These are phyloP conservation scores for Oleoguttula mirabilis DNA, from an alignment of 495 filamentous ascomycete species.

Conservation along the genomic window DNA sequence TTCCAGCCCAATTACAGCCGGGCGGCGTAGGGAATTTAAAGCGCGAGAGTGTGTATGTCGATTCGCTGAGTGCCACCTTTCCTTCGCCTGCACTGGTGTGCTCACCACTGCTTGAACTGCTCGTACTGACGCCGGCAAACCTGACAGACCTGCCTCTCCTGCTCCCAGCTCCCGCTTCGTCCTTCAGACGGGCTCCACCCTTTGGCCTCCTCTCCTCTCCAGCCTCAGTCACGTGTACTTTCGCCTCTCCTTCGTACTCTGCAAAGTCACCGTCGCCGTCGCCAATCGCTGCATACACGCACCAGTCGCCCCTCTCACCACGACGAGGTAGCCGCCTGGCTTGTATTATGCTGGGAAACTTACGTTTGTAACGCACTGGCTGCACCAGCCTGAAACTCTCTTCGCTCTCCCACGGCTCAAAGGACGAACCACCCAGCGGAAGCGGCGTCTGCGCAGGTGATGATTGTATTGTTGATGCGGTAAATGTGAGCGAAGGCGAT, in stretches of 20 bases:
- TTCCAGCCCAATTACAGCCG: conserved; percentile 7
- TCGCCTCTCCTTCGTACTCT: neutral
- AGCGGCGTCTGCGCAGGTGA: conserved; percentile 7
- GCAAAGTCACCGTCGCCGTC: conserved; percentile 3
- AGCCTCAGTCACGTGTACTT: neutral
- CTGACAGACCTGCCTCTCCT: conserved; percentile 8
- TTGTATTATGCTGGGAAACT: conserved; percentile 11
- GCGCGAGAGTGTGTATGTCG: conserved; percentile 14
- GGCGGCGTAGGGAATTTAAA: conserved; percentile 19
- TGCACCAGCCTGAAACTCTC: neutral
- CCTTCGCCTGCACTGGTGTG: conserved; percentile 2
- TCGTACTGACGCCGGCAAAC: conserved; percentile 6
- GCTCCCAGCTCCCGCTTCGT: neutral
- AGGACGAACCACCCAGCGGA: neutral
- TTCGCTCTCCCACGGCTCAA: neutral
- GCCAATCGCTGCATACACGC: conserved; percentile 17
- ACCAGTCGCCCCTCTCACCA: conserved; percentile 2
- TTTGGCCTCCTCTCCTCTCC: neutral
- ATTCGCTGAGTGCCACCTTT: conserved; percentile 2
- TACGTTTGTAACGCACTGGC: conserved; percentile 14
- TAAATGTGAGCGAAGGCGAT: conserved; percentile 17
- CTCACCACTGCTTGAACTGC: neutral
- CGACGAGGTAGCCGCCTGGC: conserved; percentile 18
- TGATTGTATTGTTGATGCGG: conserved; percentile 12
- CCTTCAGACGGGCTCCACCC: neutral